Conservation (phyloP, 2,329 filamentous ascomycete genomes). For the Diplodia seriata region DNA sequence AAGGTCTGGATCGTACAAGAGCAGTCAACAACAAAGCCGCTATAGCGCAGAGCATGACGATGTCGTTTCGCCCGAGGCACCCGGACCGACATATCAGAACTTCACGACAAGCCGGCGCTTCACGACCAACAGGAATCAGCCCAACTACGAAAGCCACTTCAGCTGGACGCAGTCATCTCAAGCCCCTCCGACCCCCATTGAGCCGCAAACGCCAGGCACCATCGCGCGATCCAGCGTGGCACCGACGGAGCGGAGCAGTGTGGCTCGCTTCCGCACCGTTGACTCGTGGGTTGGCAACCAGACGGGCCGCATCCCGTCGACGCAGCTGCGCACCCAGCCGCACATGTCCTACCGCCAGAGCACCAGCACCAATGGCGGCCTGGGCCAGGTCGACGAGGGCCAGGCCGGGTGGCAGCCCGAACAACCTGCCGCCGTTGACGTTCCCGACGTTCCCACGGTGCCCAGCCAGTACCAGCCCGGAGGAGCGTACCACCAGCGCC, state of each 20-base stretch:
- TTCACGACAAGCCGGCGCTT: conserved; percentile 45
- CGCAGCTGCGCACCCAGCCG: conserved; percentile 45
- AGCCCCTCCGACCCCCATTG: conserved; percentile 47
- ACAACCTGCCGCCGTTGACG: neutral
- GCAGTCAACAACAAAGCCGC: conserved; percentile 26
- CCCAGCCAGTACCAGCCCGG: conserved; percentile 26
- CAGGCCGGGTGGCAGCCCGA: conserved; percentile 10
- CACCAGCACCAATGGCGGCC: conserved; percentile 24
- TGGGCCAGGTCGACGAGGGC: conserved; percentile 26
- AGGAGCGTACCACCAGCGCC: conserved; percentile 10
- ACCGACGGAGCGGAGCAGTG: conserved; percentile 44
- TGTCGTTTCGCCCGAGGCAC: conserved; percentile 37
- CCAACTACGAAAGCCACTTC: conserved; percentile 39
- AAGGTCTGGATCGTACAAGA: conserved; percentile 38
- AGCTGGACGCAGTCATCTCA: conserved; percentile 52
- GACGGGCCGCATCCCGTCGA: conserved; percentile 46
- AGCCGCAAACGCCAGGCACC: conserved; percentile 44
- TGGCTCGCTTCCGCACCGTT: conserved; percentile 50
- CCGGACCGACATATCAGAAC: conserved; percentile 49
- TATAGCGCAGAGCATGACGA: conserved; percentile 21
- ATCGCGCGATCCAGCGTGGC: conserved; percentile 40
- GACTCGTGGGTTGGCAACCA: conserved; percentile 52
- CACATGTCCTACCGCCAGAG: conserved; percentile 17
- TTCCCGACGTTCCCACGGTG: conserved; percentile 27
- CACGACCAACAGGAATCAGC: conserved; percentile 13